These are phyloP conservation scores for Talaromyces verruculosus DNA, from an alignment of 2,329 filamentous ascomycete species.

Conservation along the genomic window DNA sequence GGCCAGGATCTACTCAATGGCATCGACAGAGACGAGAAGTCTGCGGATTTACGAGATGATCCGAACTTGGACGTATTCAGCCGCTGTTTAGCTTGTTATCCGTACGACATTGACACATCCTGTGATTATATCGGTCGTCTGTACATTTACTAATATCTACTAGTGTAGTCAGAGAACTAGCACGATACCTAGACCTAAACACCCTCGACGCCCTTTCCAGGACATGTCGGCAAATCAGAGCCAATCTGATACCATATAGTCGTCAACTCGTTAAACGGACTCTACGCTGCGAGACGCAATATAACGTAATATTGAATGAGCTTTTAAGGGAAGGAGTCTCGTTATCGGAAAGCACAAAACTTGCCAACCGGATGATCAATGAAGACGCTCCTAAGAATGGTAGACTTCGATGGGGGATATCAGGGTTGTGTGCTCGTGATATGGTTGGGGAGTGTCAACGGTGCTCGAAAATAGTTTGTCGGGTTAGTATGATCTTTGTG, in stretches of 20 bases:
- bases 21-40: slow-evolving; percentile 21
- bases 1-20: not conserved
- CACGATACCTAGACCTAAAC: slow-evolving; percentile 78
- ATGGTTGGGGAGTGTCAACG: slow-evolving; percentile 80
- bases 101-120: slow-evolving; percentile 36
- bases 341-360: slow-evolving; percentile 35
- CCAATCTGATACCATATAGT: slow-evolving; percentile 75
- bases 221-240: slow-evolving; percentile 77
- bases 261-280: slow-evolving; percentile 70
- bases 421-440: slow-evolving; percentile 79
- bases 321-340: slow-evolving; percentile 45
- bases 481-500: slow-evolving; percentile 52
- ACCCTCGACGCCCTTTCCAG: slow-evolving; percentile 78
- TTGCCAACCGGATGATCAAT: slow-evolving; percentile 33
- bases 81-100: slow-evolving; percentile 50
- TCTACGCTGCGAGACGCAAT: slow-evolving; percentile 66
- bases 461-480: slow-evolving; percentile 75
- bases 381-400: slow-evolving; percentile 33
- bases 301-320: slow-evolving; percentile 23
- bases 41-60: slow-evolving; percentile 15
- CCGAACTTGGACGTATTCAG: slow-evolving; percentile 41
- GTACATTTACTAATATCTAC: slow-evolving; percentile 24
- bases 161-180: slow-evolving; percentile 76
- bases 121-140: not conserved
- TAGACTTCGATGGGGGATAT: slow-evolving; percentile 62